phyloP scores from a whole-genome alignment of 371 early-diverging fungal genomes.

The Mortierella sp. region DNA sequence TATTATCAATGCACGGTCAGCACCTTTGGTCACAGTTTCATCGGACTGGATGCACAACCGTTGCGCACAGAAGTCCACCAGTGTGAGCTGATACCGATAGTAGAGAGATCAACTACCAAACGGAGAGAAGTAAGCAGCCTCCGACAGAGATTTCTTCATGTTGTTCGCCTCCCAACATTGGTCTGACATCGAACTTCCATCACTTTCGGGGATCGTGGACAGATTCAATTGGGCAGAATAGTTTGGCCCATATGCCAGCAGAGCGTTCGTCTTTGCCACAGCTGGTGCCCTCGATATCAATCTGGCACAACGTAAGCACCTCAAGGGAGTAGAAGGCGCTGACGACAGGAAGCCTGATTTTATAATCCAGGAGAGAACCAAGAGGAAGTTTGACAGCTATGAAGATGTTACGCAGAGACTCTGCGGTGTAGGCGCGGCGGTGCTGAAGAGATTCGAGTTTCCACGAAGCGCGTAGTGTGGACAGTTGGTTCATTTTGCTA shows the following conservation, averaged over 20 bases:
- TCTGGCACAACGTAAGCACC: conserved; percentile 19
- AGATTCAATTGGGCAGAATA: conserved; percentile 31
- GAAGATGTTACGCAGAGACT: conserved; percentile 26
- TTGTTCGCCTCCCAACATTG: conserved; percentile 29
- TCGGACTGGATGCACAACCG: conserved; percentile 33
- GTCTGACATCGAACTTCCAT: conserved; percentile 33
- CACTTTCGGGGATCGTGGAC: conserved; percentile 49
- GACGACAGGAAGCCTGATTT: conserved; percentile 10
- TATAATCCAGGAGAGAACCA: conserved; percentile 15
- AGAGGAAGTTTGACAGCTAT: conserved; percentile 19
- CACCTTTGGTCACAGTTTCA: conserved; percentile 45
- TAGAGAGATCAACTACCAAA: conserved; percentile 18
- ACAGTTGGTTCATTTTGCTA: too few species aligned
- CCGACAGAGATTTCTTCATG: conserved; percentile 52
- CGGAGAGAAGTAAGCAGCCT: conserved; percentile 45
- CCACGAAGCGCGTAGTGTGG: not conserved
- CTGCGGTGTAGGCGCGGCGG: conserved; percentile 13
- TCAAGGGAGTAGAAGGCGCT: conserved; percentile 19
- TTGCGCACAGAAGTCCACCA: conserved; percentile 49
- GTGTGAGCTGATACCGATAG: conserved; percentile 28
- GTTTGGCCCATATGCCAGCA: conserved; percentile 53
- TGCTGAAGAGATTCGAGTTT: conserved; percentile 22
- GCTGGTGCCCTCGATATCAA: conserved; percentile 43
- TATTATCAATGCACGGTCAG: conserved; percentile 43
- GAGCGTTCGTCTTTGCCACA: conserved; percentile 36